phyloP scores from a whole-genome alignment of 139 green algal genomes.

The Ulvella scutata region DNA sequence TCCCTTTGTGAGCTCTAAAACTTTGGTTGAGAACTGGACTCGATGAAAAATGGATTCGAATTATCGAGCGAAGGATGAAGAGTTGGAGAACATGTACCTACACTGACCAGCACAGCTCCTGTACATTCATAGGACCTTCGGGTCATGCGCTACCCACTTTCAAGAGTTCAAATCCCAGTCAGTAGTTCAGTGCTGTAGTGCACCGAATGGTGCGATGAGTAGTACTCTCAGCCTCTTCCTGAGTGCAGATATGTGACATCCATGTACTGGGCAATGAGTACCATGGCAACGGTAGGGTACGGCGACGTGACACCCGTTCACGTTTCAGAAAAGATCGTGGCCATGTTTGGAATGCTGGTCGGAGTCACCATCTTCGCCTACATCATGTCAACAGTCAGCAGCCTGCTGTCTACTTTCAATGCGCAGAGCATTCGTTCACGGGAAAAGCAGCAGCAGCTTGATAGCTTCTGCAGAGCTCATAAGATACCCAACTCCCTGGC shows the following conservation, averaged over 20 bases:
- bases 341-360: constrained; percentile 22
- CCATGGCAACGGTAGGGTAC: constrained; percentile 22
- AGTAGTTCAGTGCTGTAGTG: no score
- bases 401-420: constrained; percentile 15
- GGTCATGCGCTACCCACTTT: no score
- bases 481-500: constrained; percentile 19
- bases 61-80: no score
- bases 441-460: background rate
- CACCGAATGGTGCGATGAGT: no score
- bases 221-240: no score
- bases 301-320: constrained; percentile 11
- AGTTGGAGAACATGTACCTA: no score
- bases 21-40: no score
- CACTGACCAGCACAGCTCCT: no score
- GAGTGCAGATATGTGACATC: constrained; percentile 14
- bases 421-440: background rate
- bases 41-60: no score
- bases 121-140: no score
- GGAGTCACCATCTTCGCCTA: constrained; percentile 25
- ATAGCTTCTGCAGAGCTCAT: background rate
- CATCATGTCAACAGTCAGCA: constrained; percentile 20
- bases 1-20: no score
- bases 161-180: no score
- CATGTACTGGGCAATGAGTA: constrained; percentile 25
- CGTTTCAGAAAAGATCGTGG: constrained; percentile 13